phyloP scores from a whole-genome alignment of 2,329 filamentous ascomycete species.

The Colletotrichum paranaense region DNA sequence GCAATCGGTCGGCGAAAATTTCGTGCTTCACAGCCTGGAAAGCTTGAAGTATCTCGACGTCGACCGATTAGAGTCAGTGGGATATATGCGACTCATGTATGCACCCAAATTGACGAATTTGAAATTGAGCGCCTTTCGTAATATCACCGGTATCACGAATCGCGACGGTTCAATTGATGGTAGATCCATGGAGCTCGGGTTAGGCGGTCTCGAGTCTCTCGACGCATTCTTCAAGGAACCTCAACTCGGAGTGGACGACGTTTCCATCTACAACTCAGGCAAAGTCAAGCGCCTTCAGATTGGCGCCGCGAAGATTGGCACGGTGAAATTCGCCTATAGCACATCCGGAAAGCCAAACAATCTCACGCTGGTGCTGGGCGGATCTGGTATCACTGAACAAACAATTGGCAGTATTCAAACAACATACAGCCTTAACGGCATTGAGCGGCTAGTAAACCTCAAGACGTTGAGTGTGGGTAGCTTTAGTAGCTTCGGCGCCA shows the following conservation, averaged over 20 bases:
- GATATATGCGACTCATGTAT: not conserved
- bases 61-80: not conserved
- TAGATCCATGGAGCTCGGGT: too few species aligned
- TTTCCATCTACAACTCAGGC: not conserved
- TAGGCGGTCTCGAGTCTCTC: not conserved
- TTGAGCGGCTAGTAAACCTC: not conserved
- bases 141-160: not conserved
- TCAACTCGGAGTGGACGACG: not conserved
- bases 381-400: not conserved
- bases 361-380: not conserved
- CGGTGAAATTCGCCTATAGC: not conserved
- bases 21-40: fast-evolving
- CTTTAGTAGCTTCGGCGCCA: not conserved
- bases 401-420: not conserved
- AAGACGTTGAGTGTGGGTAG: not conserved
- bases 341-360: not conserved
- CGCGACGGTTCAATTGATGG: too few species aligned
- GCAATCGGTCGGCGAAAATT: not conserved
- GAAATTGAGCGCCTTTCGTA: not conserved
- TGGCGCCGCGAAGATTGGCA: not conserved
- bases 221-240: not conserved
- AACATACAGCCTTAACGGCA: not conserved
- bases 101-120: not conserved
- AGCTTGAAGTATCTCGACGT: not conserved
- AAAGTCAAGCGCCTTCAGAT: not conserved